Evolutionary conservation across 2,329 filamentous ascomycete species (phyloP), one percentile per base, ranked within the genome.

Genomic region (Fusarium cyanostomum): DNA sequence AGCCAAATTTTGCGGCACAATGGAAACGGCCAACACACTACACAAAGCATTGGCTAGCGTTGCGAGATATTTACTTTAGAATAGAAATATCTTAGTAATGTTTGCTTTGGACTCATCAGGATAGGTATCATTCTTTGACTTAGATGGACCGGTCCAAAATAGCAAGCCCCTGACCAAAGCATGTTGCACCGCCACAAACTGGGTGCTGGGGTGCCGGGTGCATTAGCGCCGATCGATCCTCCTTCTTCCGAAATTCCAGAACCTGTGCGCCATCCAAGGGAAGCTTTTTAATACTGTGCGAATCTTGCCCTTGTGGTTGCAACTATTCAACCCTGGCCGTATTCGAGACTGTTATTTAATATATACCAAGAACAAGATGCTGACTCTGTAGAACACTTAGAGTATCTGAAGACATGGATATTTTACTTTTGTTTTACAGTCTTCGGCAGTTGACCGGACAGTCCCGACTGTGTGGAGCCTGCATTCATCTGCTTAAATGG

Each of bases 201-300:
- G 37, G 52, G 48, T 21, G 42, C 62, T 38, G 38, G 66, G 68
- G 52, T 68, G 56, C 31, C 33, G 39, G 41, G 57, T 71, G 74
- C 74, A 75, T 76, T 75, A 75, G 74, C 73, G 74, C 57, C 73
- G 73, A 75, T 75, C 72, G 55, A 62, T 59, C 56, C 49, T 53
- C 48, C 43, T 59, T 62, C 54, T 59, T 65, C 50, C 49, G 27
- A 31, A 64, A 54, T 69, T 70, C 64, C 68, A 72, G 71, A 72
- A 71, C 37, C 35, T 28, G 16, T 59, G 59, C 56, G 52, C 38
- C 46, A 59, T 43, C 38, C 46, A 59, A 39, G 33, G 21, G 43
- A 49, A 28, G 21, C 39, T 54, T 54, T 54, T 58, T 38, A 26
- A 31, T 15, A 34, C 31, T 46, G n/a, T 43, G 44, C 37, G 27